Base-by-base conservation (phyloP, 148 eudicot species). In the Camellia lanceoleosa region DNA sequence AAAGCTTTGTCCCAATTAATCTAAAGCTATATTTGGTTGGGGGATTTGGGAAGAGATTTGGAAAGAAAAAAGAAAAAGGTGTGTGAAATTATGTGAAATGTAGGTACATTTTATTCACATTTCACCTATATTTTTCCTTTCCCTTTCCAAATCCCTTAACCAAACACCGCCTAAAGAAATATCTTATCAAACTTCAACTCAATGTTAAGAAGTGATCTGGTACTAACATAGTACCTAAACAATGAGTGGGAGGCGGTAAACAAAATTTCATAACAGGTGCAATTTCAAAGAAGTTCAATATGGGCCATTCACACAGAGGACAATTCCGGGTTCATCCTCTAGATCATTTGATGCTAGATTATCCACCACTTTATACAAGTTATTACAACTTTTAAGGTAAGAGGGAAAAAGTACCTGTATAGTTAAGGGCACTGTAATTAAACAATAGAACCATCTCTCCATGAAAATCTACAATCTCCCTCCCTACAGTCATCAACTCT, bases 391-490 rank as follows among this genome's bases (percentile, higher is more conserved):
- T 3, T 4, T 52, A 7, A 14, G 62, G 62, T 76, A 9, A 75
- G 55, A 30, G 15, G 7, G 38, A 30, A 12, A 68, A 66, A 18
- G 66, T 85, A 94, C 98, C 98, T 83, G 94, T 94, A 80, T 92
- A 94, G 85, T 94, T 94, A 81, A 94, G 95, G 73, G 97, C 93
- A 85, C 98, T 94, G 82, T 93, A 94, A 79, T 94, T 94, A 81
- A 90, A 90, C 78, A 92, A 83, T 70, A 94, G 78, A 80, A 94
- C 91, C 94, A 94, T 92, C 87, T 94, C 96, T 75, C 98, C 96
- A 76, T 94, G 96, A 79, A 94, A 87, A 85, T 94, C 96, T 20
- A 89, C 96, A 12, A 92, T 75, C 75, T 90, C 89, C 76, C 91
- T 88, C 68, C 92, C 89, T 63, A 92, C 77, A 74, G 83, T 83